Conservation (phyloP, 202 grass and related monocot species). For the Bolboschoenoplectus hybrid region DNA sequence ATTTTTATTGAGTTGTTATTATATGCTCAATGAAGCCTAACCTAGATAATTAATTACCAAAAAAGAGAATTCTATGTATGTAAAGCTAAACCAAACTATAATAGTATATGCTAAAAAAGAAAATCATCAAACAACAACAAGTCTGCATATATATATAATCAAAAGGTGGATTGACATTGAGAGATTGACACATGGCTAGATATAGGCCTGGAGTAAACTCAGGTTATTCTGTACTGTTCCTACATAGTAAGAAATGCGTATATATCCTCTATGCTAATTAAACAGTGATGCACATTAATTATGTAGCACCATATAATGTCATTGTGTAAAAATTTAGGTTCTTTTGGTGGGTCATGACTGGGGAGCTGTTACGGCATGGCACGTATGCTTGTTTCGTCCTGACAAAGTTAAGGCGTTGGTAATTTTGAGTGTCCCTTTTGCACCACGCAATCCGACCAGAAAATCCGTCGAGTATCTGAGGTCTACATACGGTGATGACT, state of each 20-base stretch:
- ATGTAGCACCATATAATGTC: not conserved
- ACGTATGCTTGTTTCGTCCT: conserved; percentile 51
- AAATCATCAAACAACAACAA: not conserved
- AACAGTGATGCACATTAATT: too few species aligned
- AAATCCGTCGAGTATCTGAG: conserved; percentile 46
- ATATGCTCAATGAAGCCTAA: not conserved
- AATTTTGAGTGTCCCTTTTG: conserved; percentile 53
- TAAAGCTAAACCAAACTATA: not conserved
- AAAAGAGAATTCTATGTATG: not conserved
- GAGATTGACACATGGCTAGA: too few species aligned
- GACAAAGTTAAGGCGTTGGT: conserved; percentile 62
- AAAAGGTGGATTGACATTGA: too few species aligned
- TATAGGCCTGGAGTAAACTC: too few species aligned
- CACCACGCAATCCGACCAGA: conserved; percentile 41
- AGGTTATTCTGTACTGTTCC: too few species aligned
- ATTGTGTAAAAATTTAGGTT: conserved; percentile 35
- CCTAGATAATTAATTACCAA: not conserved
- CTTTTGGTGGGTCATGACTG: conserved; percentile 74
- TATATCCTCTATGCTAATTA: not conserved
- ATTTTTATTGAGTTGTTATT: not conserved
- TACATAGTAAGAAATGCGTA: too few species aligned
- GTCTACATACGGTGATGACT: conserved; percentile 56
- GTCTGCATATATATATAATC: too few species aligned
- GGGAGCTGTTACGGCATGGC: conserved; percentile 62
- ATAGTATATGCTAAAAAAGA: not conserved